Base-by-base conservation (phyloP, 257 asterid species). In the Leptodermis oblonga region DNA sequence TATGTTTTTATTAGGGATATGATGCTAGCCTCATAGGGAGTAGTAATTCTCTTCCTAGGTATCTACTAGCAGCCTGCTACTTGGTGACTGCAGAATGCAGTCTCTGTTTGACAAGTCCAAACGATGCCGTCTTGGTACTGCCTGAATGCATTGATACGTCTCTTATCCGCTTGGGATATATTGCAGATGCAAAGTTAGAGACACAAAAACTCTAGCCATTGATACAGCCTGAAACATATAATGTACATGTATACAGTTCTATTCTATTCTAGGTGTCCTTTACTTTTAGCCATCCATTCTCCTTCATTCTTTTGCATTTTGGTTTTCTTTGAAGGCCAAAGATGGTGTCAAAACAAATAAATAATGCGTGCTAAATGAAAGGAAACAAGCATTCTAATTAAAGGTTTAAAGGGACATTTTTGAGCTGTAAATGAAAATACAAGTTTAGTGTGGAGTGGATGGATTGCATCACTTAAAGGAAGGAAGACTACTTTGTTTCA, bases 71-170 rank as follows among this genome's bases (percentile, higher is more conserved):
- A 37, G 4, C 52, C 69, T 65, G 12, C 63, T 60, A 30, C 54
- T 60, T 67, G 71, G 65, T 45, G 63, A 13, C 62, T 61, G 70
- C 74, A 18, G 74, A 56, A 37, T 36, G 53, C 62, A 74, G 64
- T 64, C 70, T 46, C 78, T 75, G 63, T 78, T 74, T 65, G 90
- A 76, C 85, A 73, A 74, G 84, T 69, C 81, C 59, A 85, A 83
- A 85, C 89, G 85, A 74, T 74, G 87, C 82, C 86, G 83, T 85
- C 74, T 78, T 49, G 71, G 54, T 53, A 42, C 70, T 77, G 66
- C 77, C 73, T 45, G 76, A 68, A 67, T 45, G 76, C 68, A 62
- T 73, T 39, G 70, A 52, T 31, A 31, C 30, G 73, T 74, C 73
- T 26, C 53, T 74, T 74, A 25, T 60, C 73, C 20, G 7, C 56